Percentiles rank a stretch among this genome's conserved stretches.
These are phyloP conservation scores for Naganishia randhawae DNA, from an alignment of 768 basidiomycete genomes.

Conservation along the genomic window DNA sequence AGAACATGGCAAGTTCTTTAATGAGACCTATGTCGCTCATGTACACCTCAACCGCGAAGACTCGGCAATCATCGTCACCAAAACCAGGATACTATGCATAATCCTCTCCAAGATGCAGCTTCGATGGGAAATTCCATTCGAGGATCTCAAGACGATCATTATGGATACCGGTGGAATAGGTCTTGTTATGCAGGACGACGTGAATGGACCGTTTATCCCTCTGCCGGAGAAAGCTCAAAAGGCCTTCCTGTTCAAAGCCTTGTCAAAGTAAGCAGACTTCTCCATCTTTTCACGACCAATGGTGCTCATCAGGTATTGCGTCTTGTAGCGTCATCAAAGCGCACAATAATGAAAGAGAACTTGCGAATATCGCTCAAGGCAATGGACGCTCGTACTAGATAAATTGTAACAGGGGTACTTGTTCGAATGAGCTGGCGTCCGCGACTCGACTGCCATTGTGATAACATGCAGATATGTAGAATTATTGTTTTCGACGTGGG, in stretches of 20 bases:
- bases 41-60: constrained; percentile 77
- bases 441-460: too few species aligned
- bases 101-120: constrained; percentile 78
- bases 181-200: constrained; percentile 67
- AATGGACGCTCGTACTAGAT: not conserved
- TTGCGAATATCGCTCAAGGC: constrained; percentile 2
- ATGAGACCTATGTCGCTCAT: constrained; percentile 85
- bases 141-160: constrained; percentile 77
- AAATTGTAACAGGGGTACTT: not conserved
- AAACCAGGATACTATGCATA: constrained; percentile 72
- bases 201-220: constrained; percentile 54
- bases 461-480: not conserved
- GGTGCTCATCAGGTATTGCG: not conserved
- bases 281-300: too few species aligned
- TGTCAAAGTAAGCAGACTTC: constrained; percentile 1
- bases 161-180: constrained; percentile 83
- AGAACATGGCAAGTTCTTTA: constrained; percentile 74
- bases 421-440: too few species aligned
- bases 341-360: constrained; percentile 12
- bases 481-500: too few species aligned
- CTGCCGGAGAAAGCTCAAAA: constrained; percentile 48
- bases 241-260: constrained; percentile 51
- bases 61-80: constrained; percentile 62
- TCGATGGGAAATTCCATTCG: constrained; percentile 87
- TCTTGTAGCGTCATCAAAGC: constrained; percentile 17